Base-by-base conservation (phyloP, 371 early-diverging fungal genomes). In the Lichtheimia hyalospora region DNA sequence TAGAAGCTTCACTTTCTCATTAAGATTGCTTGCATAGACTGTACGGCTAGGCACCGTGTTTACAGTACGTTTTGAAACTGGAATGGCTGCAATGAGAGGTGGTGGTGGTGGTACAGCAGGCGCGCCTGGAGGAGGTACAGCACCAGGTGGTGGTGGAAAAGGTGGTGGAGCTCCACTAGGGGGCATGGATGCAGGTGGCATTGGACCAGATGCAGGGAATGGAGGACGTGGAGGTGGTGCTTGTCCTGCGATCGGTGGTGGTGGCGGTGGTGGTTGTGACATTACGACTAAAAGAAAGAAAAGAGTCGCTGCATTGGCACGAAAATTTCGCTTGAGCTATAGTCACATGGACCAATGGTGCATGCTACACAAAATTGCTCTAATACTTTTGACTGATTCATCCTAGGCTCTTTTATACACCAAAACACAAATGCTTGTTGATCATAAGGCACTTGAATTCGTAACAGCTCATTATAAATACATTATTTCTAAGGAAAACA, bases 11-110 rank as follows among this genome's bases (percentile, higher is more conserved):
- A 94, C 85, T 71, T 93, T 91, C 67, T 94, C 96, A 64, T 93
- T 91, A 43, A 97, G 75, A 67, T 91, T 89, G 61, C 86, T 86
- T 58, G 93, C 84, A 74, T 96, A 96, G 57, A 97, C 81, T 16
- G 96, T 93, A 58, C 90, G 82, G 58, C 77, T 85, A 18, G 96
- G 91, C 40, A 87, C 72, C 42, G 79, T 82, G 67, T 85, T 79
- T 16, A 86, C 67, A 39, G 79, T 73, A 53, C 86, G 84, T 62
- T 84, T 87, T 5, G 83, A 77, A 2, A 64, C 60, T 25, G 86
- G 83, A 59, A 81, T 66, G n/a, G 77, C 72, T 41, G 60, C 70
- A 15, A 61, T 62, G 20, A 66, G 41, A 4, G 66, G 42, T 21
- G 68, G 46, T 0, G 64, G 61, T 18, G 43, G 51, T 48, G 48